Percentiles rank a stretch among this genome's conserved stretches.
These are phyloP conservation scores for Mortierella claussenii DNA, from an alignment of 192 early-diverging fungal species.

Conservation along the genomic window DNA sequence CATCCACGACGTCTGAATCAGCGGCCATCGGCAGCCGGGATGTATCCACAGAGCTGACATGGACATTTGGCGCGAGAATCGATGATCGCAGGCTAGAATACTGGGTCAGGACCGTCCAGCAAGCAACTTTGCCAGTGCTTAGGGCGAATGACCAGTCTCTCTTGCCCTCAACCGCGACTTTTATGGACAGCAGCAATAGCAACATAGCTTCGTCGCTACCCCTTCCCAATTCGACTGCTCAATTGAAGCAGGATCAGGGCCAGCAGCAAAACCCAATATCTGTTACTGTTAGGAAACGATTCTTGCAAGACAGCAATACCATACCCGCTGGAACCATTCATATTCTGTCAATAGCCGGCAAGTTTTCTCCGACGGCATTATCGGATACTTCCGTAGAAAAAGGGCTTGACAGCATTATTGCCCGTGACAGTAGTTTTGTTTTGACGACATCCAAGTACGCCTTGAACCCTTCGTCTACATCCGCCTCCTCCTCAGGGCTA, in stretches of 20 bases:
- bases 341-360: neutral
- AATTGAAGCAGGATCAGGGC: slow-evolving; percentile 1
- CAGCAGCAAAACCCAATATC: slow-evolving; percentile 23
- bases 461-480: neutral
- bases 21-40: neutral
- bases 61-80: slow-evolving; percentile 38
- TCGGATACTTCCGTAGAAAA: neutral
- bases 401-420: neutral
- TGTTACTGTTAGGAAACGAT: slow-evolving; percentile 12
- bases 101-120: slow-evolving; percentile 24
- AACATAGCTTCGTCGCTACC: neutral
- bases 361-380: neutral
- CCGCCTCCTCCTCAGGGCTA: neutral
- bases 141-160: slow-evolving; percentile 13
- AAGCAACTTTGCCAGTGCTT: slow-evolving; percentile 13
- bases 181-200: slow-evolving; percentile 2
- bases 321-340: slow-evolving; percentile 46
- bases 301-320: slow-evolving; percentile 35
- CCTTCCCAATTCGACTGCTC: neutral
- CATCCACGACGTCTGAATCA: slow-evolving; percentile 11
- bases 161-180: slow-evolving; percentile 22
- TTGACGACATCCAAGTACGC: slow-evolving; percentile 11
- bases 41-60: slow-evolving; percentile 25
- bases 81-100: slow-evolving; percentile 46
- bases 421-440: slow-evolving; percentile 22